Conservation (phyloP, 2,329 filamentous ascomycete species). For the Epichloe uncinata region DNA sequence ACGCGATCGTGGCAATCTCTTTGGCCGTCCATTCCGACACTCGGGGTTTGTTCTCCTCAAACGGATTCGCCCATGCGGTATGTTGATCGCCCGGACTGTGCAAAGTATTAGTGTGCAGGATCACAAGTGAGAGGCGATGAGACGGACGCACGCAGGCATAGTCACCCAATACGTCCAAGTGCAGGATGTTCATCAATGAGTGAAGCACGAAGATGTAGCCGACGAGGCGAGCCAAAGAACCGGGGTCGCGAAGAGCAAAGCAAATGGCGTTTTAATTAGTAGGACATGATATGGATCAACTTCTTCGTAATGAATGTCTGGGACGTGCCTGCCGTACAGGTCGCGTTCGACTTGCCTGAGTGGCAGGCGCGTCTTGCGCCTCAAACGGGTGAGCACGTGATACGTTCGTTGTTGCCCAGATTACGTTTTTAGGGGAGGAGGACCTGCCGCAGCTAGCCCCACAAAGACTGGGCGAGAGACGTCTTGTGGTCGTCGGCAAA, state of each 20-base stretch:
- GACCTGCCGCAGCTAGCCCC: too few species aligned
- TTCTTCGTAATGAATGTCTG: background rate
- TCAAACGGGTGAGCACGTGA: background rate
- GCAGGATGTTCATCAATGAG: background rate
- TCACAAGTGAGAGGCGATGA: constrained; percentile 4
- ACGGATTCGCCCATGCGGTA: constrained; percentile 55
- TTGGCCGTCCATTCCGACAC: constrained; percentile 76
- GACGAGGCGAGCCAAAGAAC: background rate
- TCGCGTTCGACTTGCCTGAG: background rate
- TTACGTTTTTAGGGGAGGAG: too few species aligned
- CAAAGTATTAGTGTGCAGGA: constrained; percentile 9
- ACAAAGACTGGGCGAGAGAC: too few species aligned
- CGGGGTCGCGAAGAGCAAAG: background rate
- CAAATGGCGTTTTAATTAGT: background rate
- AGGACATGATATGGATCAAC: background rate
- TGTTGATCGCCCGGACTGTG: constrained; percentile 55
- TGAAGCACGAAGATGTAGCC: background rate
- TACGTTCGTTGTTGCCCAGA: too few species aligned
- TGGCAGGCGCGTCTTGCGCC: constrained; percentile 1
- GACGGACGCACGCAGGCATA: constrained; percentile 31
- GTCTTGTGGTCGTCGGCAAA: too few species aligned
- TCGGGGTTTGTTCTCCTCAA: constrained; percentile 55
- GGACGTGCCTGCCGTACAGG: background rate
- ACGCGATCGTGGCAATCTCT: constrained; percentile 79
- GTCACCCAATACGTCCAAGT: constrained; percentile 3